phyloP scores from a whole-genome alignment of 164 flowering plant species.

The Annona squamosa region DNA sequence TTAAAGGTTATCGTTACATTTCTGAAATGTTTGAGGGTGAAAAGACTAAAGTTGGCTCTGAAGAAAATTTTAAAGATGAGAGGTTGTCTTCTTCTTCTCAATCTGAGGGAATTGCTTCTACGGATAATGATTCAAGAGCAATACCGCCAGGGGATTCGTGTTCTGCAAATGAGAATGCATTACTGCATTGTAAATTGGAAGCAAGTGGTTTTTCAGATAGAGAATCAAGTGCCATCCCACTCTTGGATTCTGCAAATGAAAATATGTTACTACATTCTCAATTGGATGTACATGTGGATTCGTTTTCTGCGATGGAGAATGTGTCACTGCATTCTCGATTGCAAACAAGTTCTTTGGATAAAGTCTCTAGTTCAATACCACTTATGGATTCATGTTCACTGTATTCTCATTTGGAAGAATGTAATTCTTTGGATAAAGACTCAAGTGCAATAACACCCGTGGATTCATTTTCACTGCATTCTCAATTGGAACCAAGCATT shows the following conservation, averaged over 20 bases:
- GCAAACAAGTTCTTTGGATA: background rate
- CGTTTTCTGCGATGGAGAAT: no score
- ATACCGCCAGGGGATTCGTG: background rate
- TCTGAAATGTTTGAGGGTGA: background rate
- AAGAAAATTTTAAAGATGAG: background rate
- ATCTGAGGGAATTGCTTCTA: background rate
- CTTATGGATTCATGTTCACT: background rate
- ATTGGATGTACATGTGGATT: no score
- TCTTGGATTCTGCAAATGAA: no score
- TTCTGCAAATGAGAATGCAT: no score
- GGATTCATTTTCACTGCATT: no score
- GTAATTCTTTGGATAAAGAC: background rate
- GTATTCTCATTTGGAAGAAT: background rate
- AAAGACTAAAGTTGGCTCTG: background rate
- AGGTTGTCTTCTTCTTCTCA: background rate
- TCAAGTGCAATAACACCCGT: background rate
- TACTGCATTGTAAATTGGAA: background rate
- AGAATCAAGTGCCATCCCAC: background rate
- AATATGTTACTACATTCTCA: no score
- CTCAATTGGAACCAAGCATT: no score
- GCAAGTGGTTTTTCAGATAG: background rate
- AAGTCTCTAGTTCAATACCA: background rate
- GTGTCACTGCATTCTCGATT: background rate
- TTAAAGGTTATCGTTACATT: conserved; percentile 4
- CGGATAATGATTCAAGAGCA: background rate